Evolutionary conservation across 164 flowering plant genomes (phyloP), one percentile per base, ranked within the genome.

Genomic region (Piper betle): DNA sequence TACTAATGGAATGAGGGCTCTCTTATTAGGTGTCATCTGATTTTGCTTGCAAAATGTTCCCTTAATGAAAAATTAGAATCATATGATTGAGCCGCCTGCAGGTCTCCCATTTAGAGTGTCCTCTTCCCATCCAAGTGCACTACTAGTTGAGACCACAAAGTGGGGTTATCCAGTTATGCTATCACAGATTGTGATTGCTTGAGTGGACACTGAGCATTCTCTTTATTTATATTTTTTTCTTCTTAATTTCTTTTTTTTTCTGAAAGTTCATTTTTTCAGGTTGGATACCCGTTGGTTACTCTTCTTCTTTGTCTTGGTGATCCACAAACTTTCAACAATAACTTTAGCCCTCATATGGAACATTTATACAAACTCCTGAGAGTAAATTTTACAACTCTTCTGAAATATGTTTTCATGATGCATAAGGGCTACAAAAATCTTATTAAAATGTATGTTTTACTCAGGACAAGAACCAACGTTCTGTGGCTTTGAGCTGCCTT

Each of bases 271-370:
- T 12, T 66, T 57, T 67, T 50, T 41, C 69, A 94, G 99, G 99
- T 94, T 79, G 99, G 96, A 41, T 94, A 91, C 57, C 99, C 99
- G 33, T 74, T 94, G 81, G 97, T 88, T 69, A 91, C 99, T 60
- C 95, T 94, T 73, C 93, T 94, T 72, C 89, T 94, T 52, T 94
- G 99, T 74, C 91, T 94, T 67, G 99, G 99, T 40, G 96, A 94
- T 74, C 94, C 96, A 69, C 87, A 76, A 71, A 76, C 83, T 57
- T 94, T 94, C 73, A 85, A 82, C 65, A 75, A 58, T 70, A 84
- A 85, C 72, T 82, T 94, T 72, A 84, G 95, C 57, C 67, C 84
- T 62, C 99, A 94, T 75, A 91, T 88, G 99, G 99, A 94, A 68
- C 85, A 81, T 64, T 78, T 94, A 54, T 91, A 94, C 84, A 94